Evolutionary conservation across 371 early-diverging fungal species (phyloP).

Genomic region (Actinomortierella ambigua): DNA sequence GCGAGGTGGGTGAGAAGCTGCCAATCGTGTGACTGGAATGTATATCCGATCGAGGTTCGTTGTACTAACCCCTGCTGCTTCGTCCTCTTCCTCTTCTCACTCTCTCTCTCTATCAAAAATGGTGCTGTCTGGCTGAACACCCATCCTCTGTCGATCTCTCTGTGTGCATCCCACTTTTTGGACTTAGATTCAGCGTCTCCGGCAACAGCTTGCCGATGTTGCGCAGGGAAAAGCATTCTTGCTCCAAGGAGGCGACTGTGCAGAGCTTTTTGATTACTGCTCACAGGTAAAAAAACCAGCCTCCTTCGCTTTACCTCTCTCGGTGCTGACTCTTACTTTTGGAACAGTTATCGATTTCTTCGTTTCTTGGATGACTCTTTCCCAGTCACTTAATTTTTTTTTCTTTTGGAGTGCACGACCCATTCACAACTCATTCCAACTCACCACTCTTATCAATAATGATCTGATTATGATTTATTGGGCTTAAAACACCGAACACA

Average conservation of each 20-base stretch:
- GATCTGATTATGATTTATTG: not conserved
- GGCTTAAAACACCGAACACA: too few species aligned
- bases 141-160: too few species aligned
- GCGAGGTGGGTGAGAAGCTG: slow-evolving; percentile 66
- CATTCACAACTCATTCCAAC: too few species aligned
- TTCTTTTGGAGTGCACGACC: too few species aligned
- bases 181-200: slow-evolving; percentile 78
- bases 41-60: too few species aligned
- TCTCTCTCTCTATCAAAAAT: too few species aligned
- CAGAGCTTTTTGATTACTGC: slow-evolving; percentile 97
- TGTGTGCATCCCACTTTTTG: not conserved
- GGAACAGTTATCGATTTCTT: slow-evolving; percentile 8
- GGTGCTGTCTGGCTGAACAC: too few species aligned
- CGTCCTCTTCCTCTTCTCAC: not conserved
- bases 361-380: not conserved
- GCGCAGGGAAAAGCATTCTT: slow-evolving; percentile 92
- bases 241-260: slow-evolving; percentile 98
- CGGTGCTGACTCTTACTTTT: not conserved
- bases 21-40: too few species aligned
- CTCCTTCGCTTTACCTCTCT: not conserved
- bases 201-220: slow-evolving; percentile 83
- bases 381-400: not conserved
- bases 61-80: too few species aligned
- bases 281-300: slow-evolving; percentile 61
- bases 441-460: too few species aligned